Evolutionary conservation across 768 basidiomycete genomes (phyloP).

Genomic region (Lactifluus rugatus): DNA sequence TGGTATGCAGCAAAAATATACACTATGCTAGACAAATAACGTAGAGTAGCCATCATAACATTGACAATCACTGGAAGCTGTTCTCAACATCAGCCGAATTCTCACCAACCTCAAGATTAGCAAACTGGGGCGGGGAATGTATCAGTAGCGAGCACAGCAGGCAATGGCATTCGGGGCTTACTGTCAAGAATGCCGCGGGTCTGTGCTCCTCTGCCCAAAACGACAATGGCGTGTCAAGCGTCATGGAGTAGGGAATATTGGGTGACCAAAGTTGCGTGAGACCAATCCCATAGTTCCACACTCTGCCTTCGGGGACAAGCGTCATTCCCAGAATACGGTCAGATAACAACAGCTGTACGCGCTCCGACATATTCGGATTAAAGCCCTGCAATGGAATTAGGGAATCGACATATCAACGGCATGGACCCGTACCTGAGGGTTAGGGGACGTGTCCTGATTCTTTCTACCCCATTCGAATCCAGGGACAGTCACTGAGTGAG

Average conservation of each 20-base stretch:
- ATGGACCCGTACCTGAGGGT: conserved; percentile 47
- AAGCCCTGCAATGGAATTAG: conserved; percentile 48
- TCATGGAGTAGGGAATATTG: conserved; percentile 70
- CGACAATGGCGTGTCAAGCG: conserved; percentile 81
- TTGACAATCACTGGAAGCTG: conserved; percentile 58
- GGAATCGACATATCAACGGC: neutral
- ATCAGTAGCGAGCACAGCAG: conserved; percentile 5
- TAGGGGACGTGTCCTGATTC: conserved; percentile 75
- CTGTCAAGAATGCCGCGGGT: conserved; percentile 87
- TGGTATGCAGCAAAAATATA: conserved; percentile 10
- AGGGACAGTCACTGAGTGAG: conserved; percentile 80
- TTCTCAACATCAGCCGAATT: conserved; percentile 96
- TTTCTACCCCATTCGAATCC: conserved; percentile 99
- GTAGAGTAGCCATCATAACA: neutral
- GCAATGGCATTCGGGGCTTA: conserved; percentile 31
- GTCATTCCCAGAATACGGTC: conserved; percentile 96
- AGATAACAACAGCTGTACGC: conserved; percentile 85
- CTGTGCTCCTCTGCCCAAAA: conserved; percentile 98
- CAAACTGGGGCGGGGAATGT: conserved; percentile 47
- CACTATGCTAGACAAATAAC: conserved; percentile 7
- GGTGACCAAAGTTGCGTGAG: conserved; percentile 88
- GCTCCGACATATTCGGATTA: conserved; percentile 98
- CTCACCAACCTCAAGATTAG: conserved; percentile 80
- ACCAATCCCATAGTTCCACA: conserved; percentile 97
- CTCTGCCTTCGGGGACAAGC: conserved; percentile 83